Evolutionary conservation across 352 stramenopile species (phyloP).

Genomic region (Phytophthora palmivora): DNA sequence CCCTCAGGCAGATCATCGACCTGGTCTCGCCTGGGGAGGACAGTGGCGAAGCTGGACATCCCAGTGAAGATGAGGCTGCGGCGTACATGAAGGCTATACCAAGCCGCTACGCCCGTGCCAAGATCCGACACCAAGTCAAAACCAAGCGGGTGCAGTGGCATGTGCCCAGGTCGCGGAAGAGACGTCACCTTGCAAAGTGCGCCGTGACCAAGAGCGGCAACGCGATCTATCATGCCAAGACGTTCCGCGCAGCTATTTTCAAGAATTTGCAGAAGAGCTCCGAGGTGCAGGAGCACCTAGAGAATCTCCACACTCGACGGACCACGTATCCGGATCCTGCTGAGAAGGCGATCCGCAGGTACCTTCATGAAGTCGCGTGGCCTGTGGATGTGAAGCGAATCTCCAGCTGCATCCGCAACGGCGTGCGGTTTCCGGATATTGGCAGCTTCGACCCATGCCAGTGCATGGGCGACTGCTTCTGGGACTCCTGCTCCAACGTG

Average conservation of each 20-base stretch:
- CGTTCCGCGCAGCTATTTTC: neutral
- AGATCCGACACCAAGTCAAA: constrained; percentile 15
- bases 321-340: constrained; percentile 1
- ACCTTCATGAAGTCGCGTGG: neutral
- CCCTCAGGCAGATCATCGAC: too few species aligned
- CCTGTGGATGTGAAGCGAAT: constrained; percentile 1
- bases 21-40: too few species aligned
- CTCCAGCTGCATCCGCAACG: constrained; percentile 4
- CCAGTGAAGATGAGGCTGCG: too few species aligned
- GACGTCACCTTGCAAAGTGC: constrained; percentile 4
- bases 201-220: constrained; percentile 3
- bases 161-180: constrained; percentile 8
- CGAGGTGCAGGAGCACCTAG: constrained; percentile 1
- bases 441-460: constrained; percentile 6
- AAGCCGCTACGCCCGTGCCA: constrained; percentile 8
- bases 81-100: too few species aligned
- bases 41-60: too few species aligned
- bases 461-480: constrained; percentile 8
- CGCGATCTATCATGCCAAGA: constrained; percentile 12
- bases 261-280: constrained; percentile 1
- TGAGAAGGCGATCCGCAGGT: neutral
- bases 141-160: constrained; percentile 5
- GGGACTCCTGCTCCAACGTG: neutral
- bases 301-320: neutral
- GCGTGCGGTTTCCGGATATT: constrained; percentile 6